Base-by-base conservation (phyloP, 768 basidiomycete genomes). In the Boletus pseudopeckii region DNA sequence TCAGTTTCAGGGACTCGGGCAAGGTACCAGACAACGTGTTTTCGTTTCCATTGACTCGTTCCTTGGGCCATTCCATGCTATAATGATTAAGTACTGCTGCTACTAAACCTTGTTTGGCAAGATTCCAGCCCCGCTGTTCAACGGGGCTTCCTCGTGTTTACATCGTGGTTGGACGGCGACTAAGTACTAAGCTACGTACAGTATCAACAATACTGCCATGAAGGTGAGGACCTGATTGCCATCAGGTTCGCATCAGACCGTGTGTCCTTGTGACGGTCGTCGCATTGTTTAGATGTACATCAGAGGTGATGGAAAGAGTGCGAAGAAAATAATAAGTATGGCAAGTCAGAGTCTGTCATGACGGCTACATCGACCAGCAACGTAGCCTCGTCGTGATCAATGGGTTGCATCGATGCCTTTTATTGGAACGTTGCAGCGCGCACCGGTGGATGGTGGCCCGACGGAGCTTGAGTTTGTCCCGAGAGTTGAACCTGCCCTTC, bases 401-500 rank as follows among this genome's bases (percentile, higher is more conserved):
- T 38, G 26, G 41, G 33, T 24, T 28, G 51, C 10, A 32, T 20
- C 28, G 20, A 41, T 28, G n/a, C 32, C 18, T 44, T 52, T 63
- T 52, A 65, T 58, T 58, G 66, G 59, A 69, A 68, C 13, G 68
- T 69, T 37, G 70, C 65, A 14, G 68, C 70, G 4, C 68, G 68
- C 30, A 63, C 4, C 5, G 68, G 68, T 26, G 65, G 57, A 17
- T 56, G 70, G 45, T 68, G 62, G 15, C 63, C 59, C 0, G 44
- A 33, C 17, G 62, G 57, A 24, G 59, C 58, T 44, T 59, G 60
- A 0, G 49, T 0, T 39, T 65, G 61, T 18, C 58, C 67, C 10
- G 69, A 63, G 20, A 67, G 33, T 36, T 71, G 60, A 13, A 71
- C 13, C n/a, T 71, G 69, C 14, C 70, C 65, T 43, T 79, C 77